These are phyloP conservation scores for Venturia aucupariae DNA, from an alignment of 2,329 filamentous ascomycete genomes.

Conservation along the genomic window DNA sequence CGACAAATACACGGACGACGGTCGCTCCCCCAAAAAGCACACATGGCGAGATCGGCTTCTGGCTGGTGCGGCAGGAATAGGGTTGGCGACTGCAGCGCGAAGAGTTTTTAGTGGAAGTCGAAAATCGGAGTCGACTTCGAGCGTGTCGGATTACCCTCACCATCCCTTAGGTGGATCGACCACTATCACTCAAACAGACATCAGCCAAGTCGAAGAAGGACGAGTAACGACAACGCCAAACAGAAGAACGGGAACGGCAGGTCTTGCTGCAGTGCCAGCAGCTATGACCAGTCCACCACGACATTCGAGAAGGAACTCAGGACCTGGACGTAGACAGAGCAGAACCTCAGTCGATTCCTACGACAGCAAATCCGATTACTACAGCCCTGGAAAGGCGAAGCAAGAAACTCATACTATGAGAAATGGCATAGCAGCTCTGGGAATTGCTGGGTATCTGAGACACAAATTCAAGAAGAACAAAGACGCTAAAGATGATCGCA, in stretches of 20 bases:
- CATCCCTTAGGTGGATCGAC: conserved; percentile 41
- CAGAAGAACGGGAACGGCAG: conserved; percentile 19
- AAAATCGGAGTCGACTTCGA: conserved; percentile 45
- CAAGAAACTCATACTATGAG: conserved; percentile 29
- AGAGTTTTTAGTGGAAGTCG: conserved; percentile 47
- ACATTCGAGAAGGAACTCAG: conserved; percentile 9
- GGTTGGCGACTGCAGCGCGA: conserved; percentile 32
- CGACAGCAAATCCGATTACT: conserved; percentile 22
- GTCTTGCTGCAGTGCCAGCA: conserved; percentile 12
- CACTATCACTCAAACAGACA: conserved; percentile 37
- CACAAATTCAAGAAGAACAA: conserved; percentile 40
- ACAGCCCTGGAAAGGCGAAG: conserved; percentile 14
- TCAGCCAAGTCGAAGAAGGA: conserved; percentile 45
- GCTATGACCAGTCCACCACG: conserved; percentile 15
- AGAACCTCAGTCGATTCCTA: conserved; percentile 32
- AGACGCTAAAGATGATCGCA: conserved; percentile 51
- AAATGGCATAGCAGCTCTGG: conserved; percentile 37
- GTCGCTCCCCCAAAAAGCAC: conserved; percentile 16
- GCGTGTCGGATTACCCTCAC: conserved; percentile 37
- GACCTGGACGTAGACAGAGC: conserved; percentile 23
- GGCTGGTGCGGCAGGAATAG: conserved; percentile 34
- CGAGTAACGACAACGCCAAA: conserved; percentile 39
- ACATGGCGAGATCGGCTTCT: conserved; percentile 39
- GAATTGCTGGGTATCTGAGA: conserved; percentile 31
- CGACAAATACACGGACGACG: conserved; percentile 31